Conservation (phyloP, 441 rosid genomes). For the California macrophylla region DNA sequence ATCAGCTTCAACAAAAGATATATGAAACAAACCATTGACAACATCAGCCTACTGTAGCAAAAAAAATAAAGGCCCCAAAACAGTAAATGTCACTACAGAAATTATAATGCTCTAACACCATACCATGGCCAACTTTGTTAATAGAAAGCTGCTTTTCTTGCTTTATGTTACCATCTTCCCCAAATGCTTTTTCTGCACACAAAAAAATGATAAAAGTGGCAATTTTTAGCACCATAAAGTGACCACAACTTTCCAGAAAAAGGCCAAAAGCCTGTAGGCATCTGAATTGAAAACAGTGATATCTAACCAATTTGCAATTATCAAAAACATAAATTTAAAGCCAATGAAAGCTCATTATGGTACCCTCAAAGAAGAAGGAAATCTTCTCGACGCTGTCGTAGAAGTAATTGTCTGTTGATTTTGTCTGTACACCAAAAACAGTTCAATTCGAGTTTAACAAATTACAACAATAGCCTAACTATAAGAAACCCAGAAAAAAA, state of each 20-base stretch:
- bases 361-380: conserved; percentile 95
- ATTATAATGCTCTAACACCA: conserved; percentile 4
- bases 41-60: conserved; percentile 7
- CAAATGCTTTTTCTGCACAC: conserved; percentile 76
- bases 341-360: neutral
- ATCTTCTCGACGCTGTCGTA: conserved; percentile 73
- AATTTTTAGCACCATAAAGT: neutral
- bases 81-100: neutral
- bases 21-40: neutral
- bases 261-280: neutral
- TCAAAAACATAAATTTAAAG: neutral
- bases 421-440: conserved; percentile 28
- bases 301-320: neutral
- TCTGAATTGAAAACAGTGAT: neutral
- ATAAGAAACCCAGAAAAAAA: neutral
- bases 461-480: neutral
- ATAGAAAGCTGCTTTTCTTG: conserved; percentile 78
- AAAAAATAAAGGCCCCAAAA: neutral
- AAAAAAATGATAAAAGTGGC: neutral
- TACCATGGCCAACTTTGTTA: conserved; percentile 94
- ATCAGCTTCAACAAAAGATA: neutral
- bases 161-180: conserved; percentile 56
- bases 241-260: neutral
- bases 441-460: neutral
- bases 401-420: conserved; percentile 64